Percentiles rank a stretch among this genome's conserved stretches.
These are phyloP conservation scores for Drosera capensis DNA, from an alignment of 148 eudicot genomes.

Conservation along the genomic window DNA sequence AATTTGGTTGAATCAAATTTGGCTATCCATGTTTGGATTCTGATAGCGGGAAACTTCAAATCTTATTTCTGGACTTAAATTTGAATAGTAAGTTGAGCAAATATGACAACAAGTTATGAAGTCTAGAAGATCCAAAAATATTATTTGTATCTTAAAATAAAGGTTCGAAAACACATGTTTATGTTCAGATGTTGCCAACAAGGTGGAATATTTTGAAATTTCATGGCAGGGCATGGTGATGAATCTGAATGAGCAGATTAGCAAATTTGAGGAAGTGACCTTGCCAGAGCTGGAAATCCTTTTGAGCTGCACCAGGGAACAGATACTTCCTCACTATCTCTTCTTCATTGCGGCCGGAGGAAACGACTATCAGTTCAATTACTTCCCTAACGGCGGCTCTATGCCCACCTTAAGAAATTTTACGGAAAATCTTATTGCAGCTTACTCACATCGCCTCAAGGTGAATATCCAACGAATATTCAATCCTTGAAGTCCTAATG, in stretches of 20 bases:
- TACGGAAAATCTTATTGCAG: slow-evolving; percentile 10
- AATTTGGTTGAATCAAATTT: no score
- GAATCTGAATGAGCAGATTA: slow-evolving; percentile 13
- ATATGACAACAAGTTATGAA: no score
- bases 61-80: no score
- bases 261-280: slow-evolving; percentile 13
- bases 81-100: no score
- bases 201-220: no score
- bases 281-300: slow-evolving; percentile 15
- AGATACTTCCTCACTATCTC: slow-evolving; percentile 11
- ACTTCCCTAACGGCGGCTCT: slow-evolving; percentile 3
- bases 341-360: slow-evolving; percentile 21
- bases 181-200: no score
- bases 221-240: slow-evolving; percentile 12
- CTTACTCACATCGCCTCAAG: slow-evolving; percentile 16
- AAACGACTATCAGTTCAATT: slow-evolving; percentile 19
- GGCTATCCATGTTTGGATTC: no score
- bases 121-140: no score
- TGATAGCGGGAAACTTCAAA: no score
- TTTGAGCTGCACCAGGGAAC: neutral
- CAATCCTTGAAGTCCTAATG: neutral
- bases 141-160: no score
- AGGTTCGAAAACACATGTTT: no score
- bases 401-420: slow-evolving; percentile 8
- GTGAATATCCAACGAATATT: no score